These are phyloP conservation scores for Durotheca rogersii DNA, from an alignment of 495 filamentous ascomycete species.

Conservation along the genomic window DNA sequence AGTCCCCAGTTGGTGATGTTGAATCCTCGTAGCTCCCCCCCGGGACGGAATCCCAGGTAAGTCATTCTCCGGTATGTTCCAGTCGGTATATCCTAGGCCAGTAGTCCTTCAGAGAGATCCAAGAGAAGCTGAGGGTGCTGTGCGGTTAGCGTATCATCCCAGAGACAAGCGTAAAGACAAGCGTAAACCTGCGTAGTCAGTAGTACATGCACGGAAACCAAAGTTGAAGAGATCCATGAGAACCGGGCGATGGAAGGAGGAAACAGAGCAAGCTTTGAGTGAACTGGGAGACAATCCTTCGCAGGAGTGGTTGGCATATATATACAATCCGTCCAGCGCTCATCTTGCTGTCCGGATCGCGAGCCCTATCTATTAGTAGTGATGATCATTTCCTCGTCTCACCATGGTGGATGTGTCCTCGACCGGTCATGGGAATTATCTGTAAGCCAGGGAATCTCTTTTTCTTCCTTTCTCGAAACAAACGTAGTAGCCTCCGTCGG, in stretches of 20 bases:
- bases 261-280: too few species aligned
- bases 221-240: slow-evolving; percentile 28
- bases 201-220: slow-evolving; percentile 24
- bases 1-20: too few species aligned
- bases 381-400: slow-evolving; percentile 33
- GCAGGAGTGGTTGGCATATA: slow-evolving; percentile 43
- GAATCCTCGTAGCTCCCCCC: too few species aligned
- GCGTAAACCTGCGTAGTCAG: slow-evolving; percentile 18
- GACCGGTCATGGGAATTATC: slow-evolving; percentile 32
- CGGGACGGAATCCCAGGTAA: slow-evolving; percentile 8
- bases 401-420: slow-evolving; percentile 33
- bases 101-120: too few species aligned
- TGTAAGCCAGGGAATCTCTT: slow-evolving; percentile 25
- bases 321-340: slow-evolving; percentile 50
- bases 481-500: slow-evolving; percentile 35
- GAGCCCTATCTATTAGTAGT: slow-evolving; percentile 40
- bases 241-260: slow-evolving; percentile 21
- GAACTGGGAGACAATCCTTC: slow-evolving; percentile 38
- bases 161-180: too few species aligned
- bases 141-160: too few species aligned
- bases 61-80: slow-evolving; percentile 11
- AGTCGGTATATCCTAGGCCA: slow-evolving; percentile 8
- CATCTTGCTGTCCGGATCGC: slow-evolving; percentile 52
- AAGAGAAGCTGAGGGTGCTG: slow-evolving; percentile 2
- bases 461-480: too few species aligned